A percentile compares a stretch with the other conserved stretches of the same genome.
Evolutionary conservation across 176 grass and related monocot genomes (phyloP).

Genomic region (Oropetium thomaeum): DNA sequence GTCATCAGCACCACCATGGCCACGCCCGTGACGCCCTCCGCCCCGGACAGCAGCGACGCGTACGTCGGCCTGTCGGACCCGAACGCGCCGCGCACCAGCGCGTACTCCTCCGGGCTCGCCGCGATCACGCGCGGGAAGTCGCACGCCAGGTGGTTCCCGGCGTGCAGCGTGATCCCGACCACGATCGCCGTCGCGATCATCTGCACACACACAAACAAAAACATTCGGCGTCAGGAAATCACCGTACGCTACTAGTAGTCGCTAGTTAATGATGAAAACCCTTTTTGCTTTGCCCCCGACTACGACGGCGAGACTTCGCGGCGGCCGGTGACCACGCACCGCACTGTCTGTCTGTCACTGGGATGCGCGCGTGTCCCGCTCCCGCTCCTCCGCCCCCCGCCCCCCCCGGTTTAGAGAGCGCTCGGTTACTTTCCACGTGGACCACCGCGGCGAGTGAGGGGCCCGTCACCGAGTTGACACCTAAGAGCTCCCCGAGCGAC

Average conservation of each 20-base stretch:
- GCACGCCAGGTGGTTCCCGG: slow-evolving; percentile 91
- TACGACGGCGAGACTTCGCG: not conserved
- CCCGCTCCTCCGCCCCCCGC: no score
- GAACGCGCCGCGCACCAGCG: slow-evolving; percentile 61
- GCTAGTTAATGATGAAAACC: no score
- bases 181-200: slow-evolving; percentile 97
- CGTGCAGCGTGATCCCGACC: slow-evolving; percentile 80
- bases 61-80: slow-evolving; percentile 57
- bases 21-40: slow-evolving; percentile 76
- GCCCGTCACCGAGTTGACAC: not conserved
- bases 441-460: not conserved
- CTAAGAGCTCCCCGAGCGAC: not conserved
- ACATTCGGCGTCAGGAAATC: no score
- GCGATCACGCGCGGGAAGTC: slow-evolving; percentile 87
- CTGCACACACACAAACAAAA: slow-evolving; percentile 22
- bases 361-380: not conserved
- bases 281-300: no score
- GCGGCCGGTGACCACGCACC: not conserved
- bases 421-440: slow-evolving; percentile 2
- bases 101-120: slow-evolving; percentile 58
- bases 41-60: slow-evolving; percentile 50
- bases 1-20: slow-evolving; percentile 83
- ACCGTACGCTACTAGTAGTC: no score
- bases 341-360: not conserved
- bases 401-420: no score